Evolutionary conservation across 2,329 filamentous ascomycete species (phyloP).

Genomic region (Arthrinium phaeospermum): DNA sequence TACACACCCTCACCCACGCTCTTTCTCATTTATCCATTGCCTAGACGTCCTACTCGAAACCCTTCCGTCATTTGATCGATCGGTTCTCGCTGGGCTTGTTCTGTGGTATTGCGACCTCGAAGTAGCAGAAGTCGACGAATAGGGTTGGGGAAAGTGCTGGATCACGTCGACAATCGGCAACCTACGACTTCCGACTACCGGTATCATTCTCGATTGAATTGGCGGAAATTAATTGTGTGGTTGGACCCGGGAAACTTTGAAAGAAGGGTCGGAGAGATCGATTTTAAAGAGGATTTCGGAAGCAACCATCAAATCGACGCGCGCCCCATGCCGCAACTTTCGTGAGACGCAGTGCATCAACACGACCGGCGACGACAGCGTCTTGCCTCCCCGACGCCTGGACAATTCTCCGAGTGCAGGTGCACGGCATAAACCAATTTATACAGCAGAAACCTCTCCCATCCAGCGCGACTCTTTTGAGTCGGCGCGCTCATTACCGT

Average conservation of each 20-base stretch:
- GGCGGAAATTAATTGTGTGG: background rate
- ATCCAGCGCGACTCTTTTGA: conserved; percentile 35
- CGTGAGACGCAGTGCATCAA: conserved; percentile 1
- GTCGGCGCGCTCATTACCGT: conserved; percentile 38
- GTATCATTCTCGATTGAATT: conserved; percentile 10
- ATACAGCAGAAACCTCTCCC: background rate
- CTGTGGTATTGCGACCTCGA: conserved; percentile 7
- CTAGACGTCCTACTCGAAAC: background rate
- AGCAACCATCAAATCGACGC: background rate
- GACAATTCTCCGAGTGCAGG: background rate
- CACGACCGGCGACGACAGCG: background rate
- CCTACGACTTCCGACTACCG: background rate
- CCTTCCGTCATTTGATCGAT: background rate
- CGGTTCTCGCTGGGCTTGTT: background rate
- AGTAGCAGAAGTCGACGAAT: background rate
- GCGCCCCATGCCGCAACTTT: conserved; percentile 4
- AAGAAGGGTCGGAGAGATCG: background rate
- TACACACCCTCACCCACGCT: conserved; percentile 5
- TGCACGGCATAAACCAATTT: background rate
- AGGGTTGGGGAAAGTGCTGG: conserved; percentile 12
- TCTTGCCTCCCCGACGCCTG: background rate
- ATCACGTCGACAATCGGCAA: conserved; percentile 6
- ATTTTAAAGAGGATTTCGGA: background rate
- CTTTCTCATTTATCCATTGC: conserved; percentile 2
- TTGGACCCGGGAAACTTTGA: background rate